Evolutionary conservation across 1,284 basidiomycete species (phyloP).

Genomic region (Apiotrichum laibachii): DNA sequence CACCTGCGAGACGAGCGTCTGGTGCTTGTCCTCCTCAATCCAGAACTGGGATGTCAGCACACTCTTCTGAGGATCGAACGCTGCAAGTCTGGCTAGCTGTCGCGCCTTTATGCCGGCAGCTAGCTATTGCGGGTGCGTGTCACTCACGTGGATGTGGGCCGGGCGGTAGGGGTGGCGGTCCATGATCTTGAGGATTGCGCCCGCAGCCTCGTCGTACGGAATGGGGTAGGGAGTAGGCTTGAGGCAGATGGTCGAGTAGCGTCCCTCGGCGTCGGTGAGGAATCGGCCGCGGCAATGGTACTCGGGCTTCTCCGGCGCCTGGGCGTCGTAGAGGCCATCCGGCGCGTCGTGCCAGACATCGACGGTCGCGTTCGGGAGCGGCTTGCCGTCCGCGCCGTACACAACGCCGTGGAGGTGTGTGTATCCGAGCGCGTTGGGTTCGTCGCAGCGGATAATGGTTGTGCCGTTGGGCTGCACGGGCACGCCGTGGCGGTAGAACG

Average conservation of each 20-base stretch:
- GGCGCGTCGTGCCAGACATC: conserved; percentile 49
- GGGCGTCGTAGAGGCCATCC: conserved; percentile 51
- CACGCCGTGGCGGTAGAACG: conserved; percentile 29
- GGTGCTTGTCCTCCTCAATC: conserved; percentile 32
- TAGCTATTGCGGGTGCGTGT: too few relatives aligned
- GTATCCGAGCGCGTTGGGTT: conserved; percentile 33
- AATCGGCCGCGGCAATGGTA: conserved; percentile 42
- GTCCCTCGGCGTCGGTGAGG: conserved; percentile 41
- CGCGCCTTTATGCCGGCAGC: too few relatives aligned
- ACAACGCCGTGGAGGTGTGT: conserved; percentile 40
- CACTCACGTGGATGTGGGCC: conserved; percentile 44
- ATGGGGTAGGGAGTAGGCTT: conserved; percentile 49
- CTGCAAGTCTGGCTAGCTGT: too few relatives aligned
- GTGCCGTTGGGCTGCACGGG: conserved; percentile 39
- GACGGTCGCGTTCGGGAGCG: conserved; percentile 41
- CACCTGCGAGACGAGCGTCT: conserved; percentile 40
- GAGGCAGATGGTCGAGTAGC: conserved; percentile 40
- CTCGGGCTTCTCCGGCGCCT: conserved; percentile 45
- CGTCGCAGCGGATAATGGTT: conserved; percentile 35
- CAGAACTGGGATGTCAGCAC: conserved; percentile 32
- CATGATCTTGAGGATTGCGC: conserved; percentile 44
- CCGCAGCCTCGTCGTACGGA: conserved; percentile 47
- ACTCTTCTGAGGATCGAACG: background rate
- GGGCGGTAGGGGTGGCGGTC: conserved; percentile 46
- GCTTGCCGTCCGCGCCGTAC: conserved; percentile 37